phyloP scores from a whole-genome alignment of 1,139 yeast species.

The Candida albicans region DNA sequence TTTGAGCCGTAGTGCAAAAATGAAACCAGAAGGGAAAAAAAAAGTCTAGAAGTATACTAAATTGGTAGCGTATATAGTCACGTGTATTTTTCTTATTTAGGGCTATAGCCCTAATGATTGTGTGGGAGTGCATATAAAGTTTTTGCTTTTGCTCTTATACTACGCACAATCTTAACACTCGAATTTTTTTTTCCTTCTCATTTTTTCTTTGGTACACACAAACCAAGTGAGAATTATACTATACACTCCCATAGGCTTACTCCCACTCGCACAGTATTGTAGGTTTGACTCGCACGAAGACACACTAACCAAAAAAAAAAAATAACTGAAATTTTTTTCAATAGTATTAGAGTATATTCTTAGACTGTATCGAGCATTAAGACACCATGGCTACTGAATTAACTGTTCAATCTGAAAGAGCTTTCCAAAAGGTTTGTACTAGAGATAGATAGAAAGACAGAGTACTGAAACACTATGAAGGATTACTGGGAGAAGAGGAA shows the following conservation, averaged over 20 bases:
- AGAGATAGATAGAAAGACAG: neutral
- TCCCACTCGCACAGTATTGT: neutral
- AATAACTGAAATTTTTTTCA: slow-evolving; percentile 10
- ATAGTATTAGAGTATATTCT: too few relatives aligned
- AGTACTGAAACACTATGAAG: neutral
- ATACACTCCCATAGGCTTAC: slow-evolving; percentile 1
- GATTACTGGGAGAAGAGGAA: neutral
- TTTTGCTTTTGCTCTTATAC: neutral
- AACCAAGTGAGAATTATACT: neutral
- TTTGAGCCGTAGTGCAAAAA: neutral
- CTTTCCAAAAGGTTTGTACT: slow-evolving; percentile 97
- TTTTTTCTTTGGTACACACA: too few relatives aligned
- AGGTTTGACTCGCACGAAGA: neutral
- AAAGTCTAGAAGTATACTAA: neutral
- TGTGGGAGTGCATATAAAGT: neutral
- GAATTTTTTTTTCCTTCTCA: neutral
- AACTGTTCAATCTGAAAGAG: slow-evolving; percentile 99
- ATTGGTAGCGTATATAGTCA: neutral
- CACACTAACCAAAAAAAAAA: slow-evolving; percentile 6
- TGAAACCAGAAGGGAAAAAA: neutral
- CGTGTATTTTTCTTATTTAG: neutral
- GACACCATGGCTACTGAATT: slow-evolving; percentile 96
- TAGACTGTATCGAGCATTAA: slow-evolving; percentile 9
- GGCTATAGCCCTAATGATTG: slow-evolving; percentile 1
- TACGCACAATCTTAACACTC: neutral